phyloP scores from a whole-genome alignment of 805 yeast genomes.

The Yarrowia osloensis region DNA sequence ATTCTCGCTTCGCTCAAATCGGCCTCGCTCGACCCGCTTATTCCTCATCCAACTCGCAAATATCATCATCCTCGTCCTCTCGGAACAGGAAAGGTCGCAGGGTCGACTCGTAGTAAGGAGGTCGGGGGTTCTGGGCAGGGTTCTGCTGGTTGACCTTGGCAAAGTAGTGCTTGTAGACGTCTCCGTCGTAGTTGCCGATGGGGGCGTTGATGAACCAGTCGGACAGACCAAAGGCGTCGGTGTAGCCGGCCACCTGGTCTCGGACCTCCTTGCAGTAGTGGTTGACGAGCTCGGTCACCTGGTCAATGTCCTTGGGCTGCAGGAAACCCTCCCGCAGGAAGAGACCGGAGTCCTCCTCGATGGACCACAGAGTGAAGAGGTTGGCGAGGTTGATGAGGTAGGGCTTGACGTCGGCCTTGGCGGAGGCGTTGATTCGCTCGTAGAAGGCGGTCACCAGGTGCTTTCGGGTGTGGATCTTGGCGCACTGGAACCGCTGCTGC shows the following conservation, averaged over 20 bases:
- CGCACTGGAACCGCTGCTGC: conserved; percentile 47
- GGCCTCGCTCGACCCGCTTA: background rate
- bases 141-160: conserved; percentile 57
- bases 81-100: conserved; percentile 44
- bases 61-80: conserved; percentile 34
- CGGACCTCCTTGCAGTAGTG: conserved; percentile 55
- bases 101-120: conserved; percentile 53
- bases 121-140: conserved; percentile 49
- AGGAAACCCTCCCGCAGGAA: conserved; percentile 68
- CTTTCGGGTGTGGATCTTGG: conserved; percentile 45
- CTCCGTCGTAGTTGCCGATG: conserved; percentile 78
- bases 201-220: conserved; percentile 82
- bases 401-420: conserved; percentile 49
- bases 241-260: conserved; percentile 70
- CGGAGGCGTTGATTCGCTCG: conserved; percentile 41
- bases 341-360: conserved; percentile 70
- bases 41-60: conserved; percentile 27
- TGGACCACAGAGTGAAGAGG: conserved; percentile 63
- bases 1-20: background rate
- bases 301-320: conserved; percentile 51
- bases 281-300: conserved; percentile 49
- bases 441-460: conserved; percentile 46
- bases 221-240: conserved; percentile 80
- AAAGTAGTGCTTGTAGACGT: conserved; percentile 79
- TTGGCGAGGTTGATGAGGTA: conserved; percentile 57